Percentiles rank a stretch among this genome's conserved stretches.
These are phyloP conservation scores for Draba incana DNA, from an alignment of 345 rosid species.

Conservation along the genomic window DNA sequence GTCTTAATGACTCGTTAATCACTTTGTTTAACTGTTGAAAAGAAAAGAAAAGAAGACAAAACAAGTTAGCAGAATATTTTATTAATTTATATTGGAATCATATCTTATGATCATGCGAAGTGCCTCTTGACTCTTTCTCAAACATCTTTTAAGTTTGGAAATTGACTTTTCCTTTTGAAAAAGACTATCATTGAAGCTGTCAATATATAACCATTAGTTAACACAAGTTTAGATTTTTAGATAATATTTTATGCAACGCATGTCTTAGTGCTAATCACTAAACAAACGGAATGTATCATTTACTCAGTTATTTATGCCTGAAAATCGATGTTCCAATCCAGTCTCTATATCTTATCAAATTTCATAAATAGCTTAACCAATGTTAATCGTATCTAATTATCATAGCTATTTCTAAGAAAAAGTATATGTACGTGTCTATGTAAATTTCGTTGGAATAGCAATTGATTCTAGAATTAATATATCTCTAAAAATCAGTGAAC, in stretches of 20 bases:
- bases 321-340: not conserved
- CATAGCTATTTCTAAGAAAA: not conserved
- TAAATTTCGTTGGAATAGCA: not conserved
- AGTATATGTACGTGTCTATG: not conserved
- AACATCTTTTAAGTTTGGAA: constrained; percentile 26
- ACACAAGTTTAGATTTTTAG: constrained; percentile 33
- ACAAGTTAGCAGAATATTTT: constrained; percentile 21
- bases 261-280: constrained; percentile 41
- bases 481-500: not conserved
- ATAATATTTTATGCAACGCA: constrained; percentile 35
- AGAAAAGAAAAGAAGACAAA: constrained; percentile 4
- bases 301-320: constrained; percentile 6
- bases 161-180: constrained; percentile 35
- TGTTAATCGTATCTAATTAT: constrained; percentile 24
- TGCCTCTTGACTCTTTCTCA: constrained; percentile 45
- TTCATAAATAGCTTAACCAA: constrained; percentile 23
- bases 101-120: constrained; percentile 41
- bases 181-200: constrained; percentile 34
- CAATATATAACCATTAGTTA: constrained; percentile 40
- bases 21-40: constrained; percentile 77
- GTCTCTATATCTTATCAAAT: constrained; percentile 28
- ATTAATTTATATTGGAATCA: constrained; percentile 16
- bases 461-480: constrained; percentile 1
- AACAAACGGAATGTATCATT: constrained; percentile 5
- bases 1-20: constrained; percentile 84